Base-by-base conservation (phyloP, 139 green algal genomes). In the Volvox africanus region DNA sequence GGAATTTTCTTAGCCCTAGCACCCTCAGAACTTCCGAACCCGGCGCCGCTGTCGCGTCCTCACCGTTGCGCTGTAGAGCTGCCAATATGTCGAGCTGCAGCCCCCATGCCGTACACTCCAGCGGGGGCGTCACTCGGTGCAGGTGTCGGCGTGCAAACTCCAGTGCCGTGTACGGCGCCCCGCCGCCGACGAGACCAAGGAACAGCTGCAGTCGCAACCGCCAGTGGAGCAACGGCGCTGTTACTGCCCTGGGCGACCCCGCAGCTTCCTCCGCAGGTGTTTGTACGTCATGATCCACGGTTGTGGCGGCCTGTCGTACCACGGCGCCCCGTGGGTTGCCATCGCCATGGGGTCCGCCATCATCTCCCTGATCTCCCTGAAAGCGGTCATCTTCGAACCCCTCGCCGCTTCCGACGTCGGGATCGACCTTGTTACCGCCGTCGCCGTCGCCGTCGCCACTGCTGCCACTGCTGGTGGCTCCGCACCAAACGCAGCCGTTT, bases 61-160 rank as follows among this genome's bases (percentile, higher is more conserved):
- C 82, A 19, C 82, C 65, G 33, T 88, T 67, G 50, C 82, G 62
- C 65, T 36, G 33, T 35, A 78, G 30, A 36, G 83, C 68, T 37
- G 35, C 26, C 65, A 37, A 12, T 22, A 88, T 35, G 17, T 88
- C 83, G 1, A 20, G 32, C 35, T 78, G 61, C 67, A 88, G 36
- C 1, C 67, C 83, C 83, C 83, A 88, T 68, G 83, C 83, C 22
- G 67, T 88, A 68, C 83, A 88, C 26, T 30, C 67, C 22, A 11
- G 67, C 83, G 83, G 67, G 67, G 83, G 67, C 36, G 67, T 28
- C 26, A 78, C 22, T 17, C 17, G 13, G n/a, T 2, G 20, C 22
- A 88, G 67, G 83, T 88, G 83, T 26, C 65, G 67, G 5, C 83
- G 83, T 28, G 83, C 83, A 20, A 88, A 88, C 61, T 68, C 67